These are phyloP conservation scores for Gloeopeniophorella convolvens DNA, from an alignment of 768 basidiomycete species.

Conservation along the genomic window DNA sequence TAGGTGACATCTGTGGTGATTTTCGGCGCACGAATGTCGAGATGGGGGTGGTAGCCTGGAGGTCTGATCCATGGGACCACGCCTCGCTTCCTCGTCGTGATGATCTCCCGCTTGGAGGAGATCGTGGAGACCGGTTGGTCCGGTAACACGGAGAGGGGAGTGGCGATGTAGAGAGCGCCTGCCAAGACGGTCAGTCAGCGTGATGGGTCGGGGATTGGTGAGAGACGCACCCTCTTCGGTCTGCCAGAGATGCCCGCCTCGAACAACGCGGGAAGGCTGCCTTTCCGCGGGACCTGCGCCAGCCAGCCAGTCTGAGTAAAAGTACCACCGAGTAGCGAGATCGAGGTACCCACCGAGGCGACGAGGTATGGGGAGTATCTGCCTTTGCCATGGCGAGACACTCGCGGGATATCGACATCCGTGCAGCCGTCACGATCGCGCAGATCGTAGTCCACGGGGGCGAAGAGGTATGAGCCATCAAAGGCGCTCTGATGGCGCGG, in stretches of 20 bases:
- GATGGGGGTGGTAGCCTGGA: slow-evolving; percentile 51
- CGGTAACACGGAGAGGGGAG: slow-evolving; percentile 20
- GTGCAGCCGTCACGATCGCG: slow-evolving; percentile 21
- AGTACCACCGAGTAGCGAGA: not conserved
- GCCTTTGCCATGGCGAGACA: slow-evolving; percentile 19
- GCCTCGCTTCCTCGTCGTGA: slow-evolving; percentile 21
- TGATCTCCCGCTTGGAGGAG: slow-evolving; percentile 6
- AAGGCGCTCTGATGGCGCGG: not conserved
- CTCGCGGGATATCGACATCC: slow-evolving; percentile 23
- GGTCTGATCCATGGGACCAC: slow-evolving; percentile 27
- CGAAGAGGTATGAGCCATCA: slow-evolving; percentile 23
- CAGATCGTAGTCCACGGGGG: slow-evolving; percentile 23
- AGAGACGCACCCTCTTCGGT: slow-evolving; percentile 25
- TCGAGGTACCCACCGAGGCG: slow-evolving; percentile 24
- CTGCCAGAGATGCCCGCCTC: slow-evolving; percentile 21
- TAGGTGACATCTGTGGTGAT: slow-evolving; percentile 63
- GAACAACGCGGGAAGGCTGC: slow-evolving; percentile 25
- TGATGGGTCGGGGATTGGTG: not conserved
- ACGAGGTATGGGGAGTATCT: slow-evolving; percentile 30
- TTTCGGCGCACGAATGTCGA: slow-evolving; percentile 75
- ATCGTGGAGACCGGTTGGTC: slow-evolving; percentile 18
- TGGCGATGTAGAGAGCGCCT: slow-evolving; percentile 29
- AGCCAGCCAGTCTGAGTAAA: not conserved
- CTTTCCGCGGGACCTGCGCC: slow-evolving; percentile 27
- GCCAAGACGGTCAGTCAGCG: not conserved